Conservation (phyloP, 108 stramenopile genomes). For the Schizochytrium sp. region DNA sequence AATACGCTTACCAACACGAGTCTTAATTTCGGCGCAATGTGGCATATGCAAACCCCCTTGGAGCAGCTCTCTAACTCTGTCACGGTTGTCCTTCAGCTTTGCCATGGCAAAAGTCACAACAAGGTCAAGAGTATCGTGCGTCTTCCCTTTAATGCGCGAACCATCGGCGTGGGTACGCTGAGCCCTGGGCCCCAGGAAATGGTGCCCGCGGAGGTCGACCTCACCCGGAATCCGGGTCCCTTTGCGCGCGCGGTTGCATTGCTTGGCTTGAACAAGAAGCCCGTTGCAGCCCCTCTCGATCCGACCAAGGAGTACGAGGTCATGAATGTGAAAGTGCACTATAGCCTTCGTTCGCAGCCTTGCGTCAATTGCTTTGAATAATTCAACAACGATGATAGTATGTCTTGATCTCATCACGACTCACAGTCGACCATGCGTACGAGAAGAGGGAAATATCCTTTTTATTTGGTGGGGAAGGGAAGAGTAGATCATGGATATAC, state of each 20-base stretch:
- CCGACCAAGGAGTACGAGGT: neutral
- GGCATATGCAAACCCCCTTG: neutral
- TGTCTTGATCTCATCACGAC: neutral
- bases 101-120: neutral
- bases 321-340: neutral
- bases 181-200: neutral
- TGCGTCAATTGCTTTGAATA: neutral
- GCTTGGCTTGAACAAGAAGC: neutral
- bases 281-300: neutral
- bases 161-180: neutral
- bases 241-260: neutral
- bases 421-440: no score
- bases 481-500: no score
- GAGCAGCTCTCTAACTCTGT: neutral
- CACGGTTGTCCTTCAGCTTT: neutral
- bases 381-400: neutral
- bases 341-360: neutral
- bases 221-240: neutral
- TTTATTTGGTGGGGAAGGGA: no score
- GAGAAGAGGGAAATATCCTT: no score
- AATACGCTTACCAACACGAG: neutral
- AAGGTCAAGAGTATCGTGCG: neutral
- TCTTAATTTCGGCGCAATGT: neutral
- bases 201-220: neutral
- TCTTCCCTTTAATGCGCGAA: neutral